These are phyloP conservation scores for Ostreobium quekettii DNA, from an alignment of 139 green algal species.

Conservation along the genomic window DNA sequence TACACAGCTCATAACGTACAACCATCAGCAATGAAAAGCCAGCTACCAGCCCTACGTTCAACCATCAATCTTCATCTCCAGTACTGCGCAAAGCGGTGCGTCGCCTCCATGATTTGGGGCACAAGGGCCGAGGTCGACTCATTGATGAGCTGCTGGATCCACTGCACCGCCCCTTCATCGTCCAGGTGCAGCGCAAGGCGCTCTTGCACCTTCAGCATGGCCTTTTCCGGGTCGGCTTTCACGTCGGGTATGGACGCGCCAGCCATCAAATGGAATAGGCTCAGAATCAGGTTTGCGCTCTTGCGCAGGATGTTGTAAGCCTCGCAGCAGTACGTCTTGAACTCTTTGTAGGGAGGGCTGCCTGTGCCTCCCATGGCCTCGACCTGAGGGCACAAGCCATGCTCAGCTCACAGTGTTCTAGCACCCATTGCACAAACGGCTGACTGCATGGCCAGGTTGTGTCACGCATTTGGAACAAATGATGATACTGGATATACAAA, in stretches of 20 bases:
- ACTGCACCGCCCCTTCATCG: constrained; percentile 79
- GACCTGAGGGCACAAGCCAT: not conserved
- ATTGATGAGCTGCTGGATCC: constrained; percentile 84
- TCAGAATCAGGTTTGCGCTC: constrained; percentile 81
- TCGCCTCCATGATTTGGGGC: constrained; percentile 85
- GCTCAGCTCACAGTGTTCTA: not conserved
- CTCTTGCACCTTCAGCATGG: constrained; percentile 88
- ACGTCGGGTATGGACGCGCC: constrained; percentile 76
- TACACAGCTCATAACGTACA: no score
- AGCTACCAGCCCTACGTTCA: no score
- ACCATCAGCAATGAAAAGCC: no score
- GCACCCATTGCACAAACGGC: no score
- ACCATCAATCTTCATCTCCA: constrained; percentile 63
- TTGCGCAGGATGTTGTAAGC: constrained; percentile 98
- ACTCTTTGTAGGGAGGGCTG: constrained; percentile 22
- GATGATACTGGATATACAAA: no score
- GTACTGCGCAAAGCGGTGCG: constrained; percentile 85
- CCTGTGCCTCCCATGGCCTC: constrained; percentile 23
- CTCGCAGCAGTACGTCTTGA: constrained; percentile 73
- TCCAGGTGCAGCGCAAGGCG: constrained; percentile 85
- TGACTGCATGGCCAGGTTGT: no score
- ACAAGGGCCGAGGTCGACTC: constrained; percentile 79
- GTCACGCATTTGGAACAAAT: no score
- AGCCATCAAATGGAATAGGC: constrained; percentile 93
- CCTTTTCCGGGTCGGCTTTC: constrained; percentile 73